Base-by-base conservation (phyloP, 1,139 yeast genomes). In the Spathaspora sp. region DNA sequence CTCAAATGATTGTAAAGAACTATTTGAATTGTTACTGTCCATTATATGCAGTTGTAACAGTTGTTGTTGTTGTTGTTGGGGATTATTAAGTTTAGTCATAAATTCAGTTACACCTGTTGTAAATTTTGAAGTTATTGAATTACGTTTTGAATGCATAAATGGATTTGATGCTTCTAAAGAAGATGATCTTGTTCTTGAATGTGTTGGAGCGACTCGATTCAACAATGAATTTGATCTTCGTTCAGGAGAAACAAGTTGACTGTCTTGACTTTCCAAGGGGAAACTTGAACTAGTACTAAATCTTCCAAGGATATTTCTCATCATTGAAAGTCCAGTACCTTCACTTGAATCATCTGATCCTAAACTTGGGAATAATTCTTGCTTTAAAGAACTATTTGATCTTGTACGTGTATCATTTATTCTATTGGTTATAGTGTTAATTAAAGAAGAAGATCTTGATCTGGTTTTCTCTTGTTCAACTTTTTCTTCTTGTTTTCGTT, bases 41-140 rank as follows among this genome's bases (percentile, higher is more conserved):
- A 37, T 31, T 38, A 18, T 50, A 16, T 7, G 9, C 7, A 11
- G 43, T 11, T 42, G 45, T 25, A 36, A 24, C 43, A 39, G 47
- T 23, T n/a, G 33, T 29, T n/a, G 6, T 31, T 31, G 36, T 13
- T 31, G 36, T 15, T 13, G 36, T 13, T 24, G 61, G 52, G 37
- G 51, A 18, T 25, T 9, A 49, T 70, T 72, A 33, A 73, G 58
- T 49, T 71, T 73, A 8, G 73, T 70, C 75, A 74, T 73, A 44
- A 74, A 67, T 47, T 74, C 78, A 9, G 68, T 55, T 2, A 74
- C 72, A 0, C 78, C 78, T 11, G 54, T 58, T 6, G 74, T 61
- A 41, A 74, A 59, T 53, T 70, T 73, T n/a, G 72, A 65, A 4
- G 76, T 69, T 27, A 73, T 64, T 7, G 74, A 63, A 52, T 66